Evolutionary conservation across 73 alveolate genomes (phyloP).

Genomic region (Paramecium primaurelia): DNA sequence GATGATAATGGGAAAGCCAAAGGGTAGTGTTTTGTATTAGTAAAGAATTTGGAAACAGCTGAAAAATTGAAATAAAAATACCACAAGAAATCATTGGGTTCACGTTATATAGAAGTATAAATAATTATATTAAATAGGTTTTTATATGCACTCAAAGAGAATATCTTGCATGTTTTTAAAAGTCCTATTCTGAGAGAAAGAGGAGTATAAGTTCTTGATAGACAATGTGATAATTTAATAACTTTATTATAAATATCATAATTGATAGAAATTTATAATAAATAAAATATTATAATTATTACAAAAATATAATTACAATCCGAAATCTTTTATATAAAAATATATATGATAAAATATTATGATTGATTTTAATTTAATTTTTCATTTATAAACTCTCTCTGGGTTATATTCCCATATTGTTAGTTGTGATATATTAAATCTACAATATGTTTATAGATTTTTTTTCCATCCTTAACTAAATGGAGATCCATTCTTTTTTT

Average conservation of each 20-base stretch:
- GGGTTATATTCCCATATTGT: neutral
- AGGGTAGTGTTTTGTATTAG: conserved; percentile 24
- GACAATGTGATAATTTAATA: neutral
- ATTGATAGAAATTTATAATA: neutral
- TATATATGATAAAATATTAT: neutral
- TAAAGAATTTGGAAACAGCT: neutral
- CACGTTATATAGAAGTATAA: conserved; percentile 5
- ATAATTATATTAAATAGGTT: neutral
- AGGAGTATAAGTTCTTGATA: neutral
- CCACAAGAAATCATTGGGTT: neutral
- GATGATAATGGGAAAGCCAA: conserved; percentile 19
- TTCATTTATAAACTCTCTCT: neutral
- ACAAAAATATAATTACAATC: too few relatives aligned
- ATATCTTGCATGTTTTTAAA: neutral
- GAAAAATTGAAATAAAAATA: neutral
- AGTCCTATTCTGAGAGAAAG: neutral
- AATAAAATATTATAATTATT: too few relatives aligned
- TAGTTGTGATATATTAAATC: neutral
- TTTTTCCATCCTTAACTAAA: conserved; percentile 9
- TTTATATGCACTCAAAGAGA: neutral
- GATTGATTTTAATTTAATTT: neutral
- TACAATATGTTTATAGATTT: neutral
- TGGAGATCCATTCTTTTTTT: neutral
- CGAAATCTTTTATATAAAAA: neutral
- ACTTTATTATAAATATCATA: neutral